Conservation (phyloP, 257 asterid genomes). For the Euphrasia confusa region DNA sequence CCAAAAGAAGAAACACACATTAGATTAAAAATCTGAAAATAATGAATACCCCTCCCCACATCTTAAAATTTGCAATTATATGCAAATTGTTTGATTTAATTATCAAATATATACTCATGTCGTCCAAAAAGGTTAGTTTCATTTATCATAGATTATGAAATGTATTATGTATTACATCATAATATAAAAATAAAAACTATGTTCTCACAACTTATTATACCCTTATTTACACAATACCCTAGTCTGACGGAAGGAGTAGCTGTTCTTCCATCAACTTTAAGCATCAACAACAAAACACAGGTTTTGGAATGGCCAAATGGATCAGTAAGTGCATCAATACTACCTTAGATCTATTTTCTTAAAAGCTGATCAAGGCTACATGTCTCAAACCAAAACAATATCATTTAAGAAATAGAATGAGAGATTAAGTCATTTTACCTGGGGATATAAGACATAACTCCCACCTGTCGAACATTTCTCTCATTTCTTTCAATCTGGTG, state of each 20-base stretch:
- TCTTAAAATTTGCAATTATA: neutral
- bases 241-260: no score
- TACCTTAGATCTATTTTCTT: neutral
- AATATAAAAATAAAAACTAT: no score
- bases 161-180: no score
- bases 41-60: neutral
- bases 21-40: neutral
- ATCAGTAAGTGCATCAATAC: slow-evolving; percentile 3
- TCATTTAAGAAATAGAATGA: slow-evolving; percentile 6
- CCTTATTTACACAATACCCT: no score
- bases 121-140: no score
- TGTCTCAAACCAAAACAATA: slow-evolving; percentile 21
- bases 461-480: slow-evolving; percentile 79
- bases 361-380: slow-evolving; percentile 12
- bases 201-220: no score
- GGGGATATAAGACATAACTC: slow-evolving; percentile 81
- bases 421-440: slow-evolving; percentile 41
- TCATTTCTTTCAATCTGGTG: slow-evolving; percentile 96
- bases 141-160: no score
- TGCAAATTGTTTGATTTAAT: neutral
- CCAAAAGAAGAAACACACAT: neutral
- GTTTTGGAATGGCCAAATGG: neutral
- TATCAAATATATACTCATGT: neutral
- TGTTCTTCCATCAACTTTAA: no score
- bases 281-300: slow-evolving; percentile 7